phyloP scores from a whole-genome alignment of 305 asterid species.

The Fraxinus velutina region DNA sequence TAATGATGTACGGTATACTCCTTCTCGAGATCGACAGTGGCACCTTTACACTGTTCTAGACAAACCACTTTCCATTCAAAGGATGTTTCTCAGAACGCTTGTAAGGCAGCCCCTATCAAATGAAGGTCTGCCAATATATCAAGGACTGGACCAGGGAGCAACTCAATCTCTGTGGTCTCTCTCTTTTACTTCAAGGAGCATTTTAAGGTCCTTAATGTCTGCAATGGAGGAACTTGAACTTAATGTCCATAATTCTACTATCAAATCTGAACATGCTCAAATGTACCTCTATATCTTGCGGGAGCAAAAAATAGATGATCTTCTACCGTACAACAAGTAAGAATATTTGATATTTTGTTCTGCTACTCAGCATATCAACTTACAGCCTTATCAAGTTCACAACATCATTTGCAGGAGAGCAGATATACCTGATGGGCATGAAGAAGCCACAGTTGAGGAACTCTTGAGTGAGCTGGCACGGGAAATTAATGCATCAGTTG shows the following conservation, averaged over 20 bases:
- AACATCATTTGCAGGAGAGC: constrained; percentile 52
- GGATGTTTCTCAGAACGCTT: constrained; percentile 91
- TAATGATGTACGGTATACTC: constrained; percentile 71
- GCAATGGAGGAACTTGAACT: constrained; percentile 99
- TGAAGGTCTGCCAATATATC: constrained; percentile 63
- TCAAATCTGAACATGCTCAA: constrained; percentile 90
- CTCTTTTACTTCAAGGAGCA: constrained; percentile 91
- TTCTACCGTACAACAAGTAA: constrained; percentile 77
- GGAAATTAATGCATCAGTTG: constrained; percentile 69
- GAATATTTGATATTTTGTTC: constrained; percentile 21
- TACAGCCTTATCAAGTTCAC: constrained; percentile 19
- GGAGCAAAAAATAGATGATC: constrained; percentile 86
- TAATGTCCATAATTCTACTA: constrained; percentile 74
- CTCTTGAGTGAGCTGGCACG: constrained; percentile 62
- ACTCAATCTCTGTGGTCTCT: constrained; percentile 52
- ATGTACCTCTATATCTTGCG: constrained; percentile 80
- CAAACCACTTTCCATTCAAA: constrained; percentile 59
- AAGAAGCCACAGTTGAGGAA: constrained; percentile 66
- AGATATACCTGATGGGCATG: constrained; percentile 46
- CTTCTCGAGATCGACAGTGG: constrained; percentile 99
- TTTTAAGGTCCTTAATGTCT: constrained; percentile 74
- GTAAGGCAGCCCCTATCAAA: constrained; percentile 83
- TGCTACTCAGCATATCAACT: constrained; percentile 5
- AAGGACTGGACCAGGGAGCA: constrained; percentile 50
- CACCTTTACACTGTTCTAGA: constrained; percentile 86